These are phyloP conservation scores for Tetrapisispora namnaoensis DNA, from an alignment of 805 yeast genomes.

Conservation along the genomic window DNA sequence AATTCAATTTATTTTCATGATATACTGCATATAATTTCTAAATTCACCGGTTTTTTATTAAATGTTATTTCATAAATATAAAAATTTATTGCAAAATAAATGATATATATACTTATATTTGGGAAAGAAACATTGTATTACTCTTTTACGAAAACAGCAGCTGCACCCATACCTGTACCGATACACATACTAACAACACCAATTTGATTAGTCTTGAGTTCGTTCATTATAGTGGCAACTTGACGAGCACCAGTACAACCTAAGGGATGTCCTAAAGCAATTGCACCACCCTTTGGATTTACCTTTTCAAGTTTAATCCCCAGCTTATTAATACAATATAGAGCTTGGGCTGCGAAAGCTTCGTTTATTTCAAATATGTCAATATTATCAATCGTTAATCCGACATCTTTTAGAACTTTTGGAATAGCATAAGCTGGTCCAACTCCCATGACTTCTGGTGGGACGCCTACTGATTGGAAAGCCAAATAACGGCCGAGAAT, in stretches of 20 bases:
- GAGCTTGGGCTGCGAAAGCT: constrained; percentile 93
- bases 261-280: constrained; percentile 90
- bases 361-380: constrained; percentile 83
- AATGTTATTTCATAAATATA: too few relatives aligned
- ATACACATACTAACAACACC: constrained; percentile 96
- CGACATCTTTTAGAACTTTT: constrained; percentile 52
- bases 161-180: constrained; percentile 99
- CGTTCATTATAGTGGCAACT: constrained; percentile 77
- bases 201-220: constrained; percentile 66
- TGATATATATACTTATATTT: neutral
- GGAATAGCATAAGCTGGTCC: constrained; percentile 98
- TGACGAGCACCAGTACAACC: constrained; percentile 92
- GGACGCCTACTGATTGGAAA: constrained; percentile 80
- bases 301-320: constrained; percentile 63
- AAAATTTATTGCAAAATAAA: neutral
- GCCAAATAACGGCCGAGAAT: constrained; percentile 73
- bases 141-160: constrained; percentile 75
- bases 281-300: constrained; percentile 93
- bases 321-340: constrained; percentile 58
- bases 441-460: constrained; percentile 95
- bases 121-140: constrained; percentile 23
- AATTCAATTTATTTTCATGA: too few relatives aligned
- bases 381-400: constrained; percentile 55
- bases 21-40: too few relatives aligned
- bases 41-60: too few relatives aligned